Evolutionary conservation across 768 basidiomycete species (phyloP), one percentile per base, ranked within the genome.

Genomic region (Hydnomerulius pinastri): DNA sequence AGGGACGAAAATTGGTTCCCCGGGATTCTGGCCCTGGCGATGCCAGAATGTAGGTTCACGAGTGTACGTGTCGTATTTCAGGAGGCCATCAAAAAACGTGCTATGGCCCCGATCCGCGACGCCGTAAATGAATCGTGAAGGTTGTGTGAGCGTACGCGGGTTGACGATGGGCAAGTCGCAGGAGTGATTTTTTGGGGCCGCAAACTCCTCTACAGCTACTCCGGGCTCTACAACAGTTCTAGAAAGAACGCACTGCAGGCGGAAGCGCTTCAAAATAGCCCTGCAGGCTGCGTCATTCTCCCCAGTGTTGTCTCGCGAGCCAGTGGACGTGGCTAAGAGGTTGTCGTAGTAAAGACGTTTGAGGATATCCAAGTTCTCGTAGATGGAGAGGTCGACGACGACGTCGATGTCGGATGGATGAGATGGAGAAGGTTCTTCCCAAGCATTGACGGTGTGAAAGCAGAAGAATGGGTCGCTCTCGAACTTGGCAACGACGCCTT

Each of bases 381-480:
- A 66, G 5, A 56, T 41, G 4, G 60, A 47, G 20, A 69, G 42
- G 48, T 68, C 64, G 32, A 66, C 54, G 38, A 62, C 41, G 37
- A 66, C 55, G 42, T 57, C 56, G 25, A 53, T 51, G 3, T 49
- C 50, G 17, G 28, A 53, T 2, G 43, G 48, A 38, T 59, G 48
- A 12, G 48, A 18, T 15, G 41, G 11, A 12, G 48, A 50, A 20
- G 48, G 23, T 32, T 50, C 48, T 42, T 69, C 67, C 54, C 57
- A 68, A 9, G 68, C 60, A 40, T 69, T 69, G 33, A 68, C 35
- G 25, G 49, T 24, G 48, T 69, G 68, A 60, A 69, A 69, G 33
- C 46, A 49, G 52, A 68, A 69, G 55, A 66, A 68, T 5, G 66
- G 58, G 25, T 53, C 48, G 32, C 37, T 37, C 52, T 52, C 55